Conservation (phyloP, 2,329 filamentous ascomycete genomes). For the Talaromyces amestolkiae region DNA sequence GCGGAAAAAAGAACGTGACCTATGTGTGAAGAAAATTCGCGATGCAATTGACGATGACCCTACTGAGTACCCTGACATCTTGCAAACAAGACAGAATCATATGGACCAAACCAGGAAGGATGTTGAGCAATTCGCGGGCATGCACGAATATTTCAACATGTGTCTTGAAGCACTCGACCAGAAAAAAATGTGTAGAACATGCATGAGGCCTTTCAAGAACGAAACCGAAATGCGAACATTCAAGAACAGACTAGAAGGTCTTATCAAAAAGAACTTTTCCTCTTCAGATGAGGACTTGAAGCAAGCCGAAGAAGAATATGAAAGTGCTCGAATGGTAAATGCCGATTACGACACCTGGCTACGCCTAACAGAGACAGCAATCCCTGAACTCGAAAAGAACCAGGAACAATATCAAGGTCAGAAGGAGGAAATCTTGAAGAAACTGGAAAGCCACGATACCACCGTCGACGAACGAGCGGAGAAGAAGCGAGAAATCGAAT, state of each 20-base stretch:
- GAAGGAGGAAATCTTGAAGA: slow-evolving; percentile 57
- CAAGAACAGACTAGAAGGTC: slow-evolving; percentile 62
- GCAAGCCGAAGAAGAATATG: slow-evolving; percentile 61
- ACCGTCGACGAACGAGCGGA: slow-evolving; percentile 61
- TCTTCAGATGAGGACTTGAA: slow-evolving; percentile 62
- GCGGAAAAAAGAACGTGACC: slow-evolving; percentile 61
- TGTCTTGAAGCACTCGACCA: slow-evolving; percentile 65
- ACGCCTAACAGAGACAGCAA: slow-evolving; percentile 64
- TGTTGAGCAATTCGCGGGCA: slow-evolving; percentile 63
- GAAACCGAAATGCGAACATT: slow-evolving; percentile 62
- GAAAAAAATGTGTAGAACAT: slow-evolving; percentile 73
- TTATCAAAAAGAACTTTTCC: slow-evolving; percentile 53
- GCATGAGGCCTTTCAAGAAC: slow-evolving; percentile 65
- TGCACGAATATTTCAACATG: slow-evolving; percentile 68
- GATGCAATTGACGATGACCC: slow-evolving; percentile 56
- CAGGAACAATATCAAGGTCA: slow-evolving; percentile 61
- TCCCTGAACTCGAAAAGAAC: slow-evolving; percentile 67
- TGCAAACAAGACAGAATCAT: slow-evolving; percentile 52
- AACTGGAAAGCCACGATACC: slow-evolving; percentile 67
- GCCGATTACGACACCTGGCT: slow-evolving; percentile 72
- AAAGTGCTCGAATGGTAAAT: slow-evolving; percentile 61
- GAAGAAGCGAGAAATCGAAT: slow-evolving; percentile 70
- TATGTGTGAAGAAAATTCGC: slow-evolving; percentile 61
- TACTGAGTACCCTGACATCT: slow-evolving; percentile 51
- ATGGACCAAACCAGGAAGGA: slow-evolving; percentile 59